phyloP scores from a whole-genome alignment of 805 yeast species.

The Metschnikowia bowlesiae region DNA sequence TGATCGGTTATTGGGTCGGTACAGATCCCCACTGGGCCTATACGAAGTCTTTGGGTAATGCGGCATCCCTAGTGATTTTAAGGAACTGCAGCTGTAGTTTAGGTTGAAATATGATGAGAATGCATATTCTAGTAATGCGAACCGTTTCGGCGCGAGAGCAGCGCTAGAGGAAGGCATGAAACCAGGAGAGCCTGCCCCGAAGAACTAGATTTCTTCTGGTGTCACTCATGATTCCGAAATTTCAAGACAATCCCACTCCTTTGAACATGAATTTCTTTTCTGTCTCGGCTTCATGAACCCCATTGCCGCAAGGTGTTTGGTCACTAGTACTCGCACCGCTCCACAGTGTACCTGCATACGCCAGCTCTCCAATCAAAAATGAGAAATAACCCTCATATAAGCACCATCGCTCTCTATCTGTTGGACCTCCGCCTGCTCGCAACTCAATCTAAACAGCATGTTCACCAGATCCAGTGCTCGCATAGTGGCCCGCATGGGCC shows the following conservation, averaged over 20 bases:
- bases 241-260: too few relatives aligned
- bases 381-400: slow-evolving; percentile 9
- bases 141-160: background rate
- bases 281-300: background rate
- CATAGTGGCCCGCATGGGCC: slow-evolving; percentile 19
- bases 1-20: slow-evolving; percentile 11
- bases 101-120: background rate
- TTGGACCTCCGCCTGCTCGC: background rate
- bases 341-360: background rate
- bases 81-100: background rate
- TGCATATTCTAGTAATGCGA: background rate
- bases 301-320: background rate
- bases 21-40: slow-evolving; percentile 17
- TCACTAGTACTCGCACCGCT: background rate
- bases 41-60: slow-evolving; percentile 12
- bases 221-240: background rate
- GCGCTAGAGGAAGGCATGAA: background rate
- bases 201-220: background rate
- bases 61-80: slow-evolving; percentile 7
- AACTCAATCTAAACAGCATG: slow-evolving; percentile 18
- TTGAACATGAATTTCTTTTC: background rate
- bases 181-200: background rate
- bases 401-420: background rate
- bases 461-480: slow-evolving; percentile 25
- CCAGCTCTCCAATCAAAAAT: slow-evolving; percentile 13